These are phyloP conservation scores for Casuarina cunninghamiana DNA, from an alignment of 306 rosid species.

Conservation along the genomic window DNA sequence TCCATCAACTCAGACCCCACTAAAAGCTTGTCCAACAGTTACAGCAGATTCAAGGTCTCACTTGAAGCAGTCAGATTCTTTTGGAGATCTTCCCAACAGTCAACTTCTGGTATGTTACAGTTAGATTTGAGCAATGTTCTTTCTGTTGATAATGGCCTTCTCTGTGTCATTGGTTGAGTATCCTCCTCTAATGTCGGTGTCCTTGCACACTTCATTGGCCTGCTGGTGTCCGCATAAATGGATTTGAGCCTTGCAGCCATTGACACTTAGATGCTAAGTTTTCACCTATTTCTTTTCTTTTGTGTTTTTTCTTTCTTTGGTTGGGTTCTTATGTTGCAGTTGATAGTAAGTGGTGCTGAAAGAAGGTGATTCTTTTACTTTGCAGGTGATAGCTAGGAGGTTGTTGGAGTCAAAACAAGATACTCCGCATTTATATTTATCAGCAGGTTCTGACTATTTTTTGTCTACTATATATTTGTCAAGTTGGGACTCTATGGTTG, in stretches of 20 bases:
- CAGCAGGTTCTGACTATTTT: conserved; percentile 63
- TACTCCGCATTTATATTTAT: conserved; percentile 83
- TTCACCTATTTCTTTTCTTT: neutral
- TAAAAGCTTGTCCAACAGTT: conserved; percentile 35
- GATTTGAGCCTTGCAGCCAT: neutral
- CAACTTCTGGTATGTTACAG: conserved; percentile 73
- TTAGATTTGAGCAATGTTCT: conserved; percentile 15
- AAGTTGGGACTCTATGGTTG: conserved; percentile 11
- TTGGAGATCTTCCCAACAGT: conserved; percentile 84
- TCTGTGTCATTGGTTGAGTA: no score
- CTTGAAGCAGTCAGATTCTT: conserved; percentile 56
- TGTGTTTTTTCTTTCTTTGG: neutral
- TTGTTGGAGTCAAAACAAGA: conserved; percentile 85
- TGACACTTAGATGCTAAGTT: neutral
- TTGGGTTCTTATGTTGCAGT: neutral
- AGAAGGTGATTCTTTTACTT: conserved; percentile 31
- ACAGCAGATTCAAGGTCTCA: conserved; percentile 48
- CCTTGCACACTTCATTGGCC: no score
- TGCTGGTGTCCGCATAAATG: no score
- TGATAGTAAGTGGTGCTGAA: neutral
- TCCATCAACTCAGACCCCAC: conserved; percentile 45
- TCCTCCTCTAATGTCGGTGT: no score
- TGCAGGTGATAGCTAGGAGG: conserved; percentile 92
- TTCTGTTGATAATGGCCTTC: neutral
- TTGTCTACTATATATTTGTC: conserved; percentile 19